Evolutionary conservation across 2,329 filamentous ascomycete species (phyloP).

Genomic region (Simplicillium sp.): DNA sequence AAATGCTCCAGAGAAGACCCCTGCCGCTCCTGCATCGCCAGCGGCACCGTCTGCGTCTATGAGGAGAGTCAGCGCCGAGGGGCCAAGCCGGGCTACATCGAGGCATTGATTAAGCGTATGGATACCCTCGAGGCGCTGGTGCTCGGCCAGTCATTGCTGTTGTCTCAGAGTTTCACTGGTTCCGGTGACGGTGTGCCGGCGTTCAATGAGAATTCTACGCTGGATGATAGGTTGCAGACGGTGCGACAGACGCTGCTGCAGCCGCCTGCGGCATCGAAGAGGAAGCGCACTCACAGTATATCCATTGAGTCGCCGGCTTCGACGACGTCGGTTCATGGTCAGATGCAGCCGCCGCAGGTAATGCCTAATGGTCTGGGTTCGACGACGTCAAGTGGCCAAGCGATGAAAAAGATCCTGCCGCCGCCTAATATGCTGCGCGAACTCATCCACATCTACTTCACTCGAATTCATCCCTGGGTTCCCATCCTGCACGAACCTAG

Average conservation of each 20-base stretch:
- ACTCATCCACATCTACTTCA: conserved; percentile 6
- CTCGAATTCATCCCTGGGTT: conserved; percentile 7
- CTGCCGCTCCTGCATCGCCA: conserved; percentile 6
- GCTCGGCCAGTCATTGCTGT: conserved; percentile 7
- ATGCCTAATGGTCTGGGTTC: neutral
- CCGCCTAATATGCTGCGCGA: conserved; percentile 6
- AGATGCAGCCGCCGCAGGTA: neutral
- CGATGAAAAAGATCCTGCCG: conserved; percentile 1
- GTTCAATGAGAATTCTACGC: neutral
- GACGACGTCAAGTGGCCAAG: neutral
- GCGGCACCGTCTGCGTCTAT: conserved; percentile 6
- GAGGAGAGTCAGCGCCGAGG: conserved; percentile 7
- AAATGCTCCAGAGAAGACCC: conserved; percentile 8
- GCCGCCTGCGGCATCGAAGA: neutral
- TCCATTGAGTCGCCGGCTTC: conserved; percentile 1
- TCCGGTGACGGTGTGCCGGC: conserved; percentile 1
- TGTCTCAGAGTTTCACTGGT: neutral
- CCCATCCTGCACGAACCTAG: conserved; percentile 6
- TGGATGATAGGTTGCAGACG: conserved; percentile 3
- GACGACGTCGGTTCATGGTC: neutral
- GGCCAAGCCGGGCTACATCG: conserved; percentile 7
- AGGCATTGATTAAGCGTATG: conserved; percentile 7
- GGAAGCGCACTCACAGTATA: conserved; percentile 1
- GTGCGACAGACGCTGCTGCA: conserved; percentile 6
- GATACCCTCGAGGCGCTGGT: conserved; percentile 8